A percentile compares a stretch with the other conserved stretches of the same genome.
These are phyloP conservation scores for Citrus mangshanensis DNA, from an alignment of 345 rosid genomes.

Conservation along the genomic window DNA sequence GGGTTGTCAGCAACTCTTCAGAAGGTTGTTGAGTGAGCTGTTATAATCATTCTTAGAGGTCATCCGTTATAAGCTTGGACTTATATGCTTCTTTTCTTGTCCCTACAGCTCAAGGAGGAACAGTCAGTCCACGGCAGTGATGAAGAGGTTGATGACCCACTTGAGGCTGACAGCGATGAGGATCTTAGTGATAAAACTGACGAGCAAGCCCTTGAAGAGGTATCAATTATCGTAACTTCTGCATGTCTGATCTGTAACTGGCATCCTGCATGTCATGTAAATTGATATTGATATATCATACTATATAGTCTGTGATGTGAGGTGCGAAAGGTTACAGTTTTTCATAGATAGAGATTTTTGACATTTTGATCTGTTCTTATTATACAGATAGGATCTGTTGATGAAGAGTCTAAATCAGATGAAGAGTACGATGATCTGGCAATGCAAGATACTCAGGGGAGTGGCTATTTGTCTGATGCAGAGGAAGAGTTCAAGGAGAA, in stretches of 20 bases:
- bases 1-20: neutral
- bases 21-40: neutral
- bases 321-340: neutral
- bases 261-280: neutral
- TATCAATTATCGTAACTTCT: slow-evolving; percentile 13
- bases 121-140: slow-evolving; percentile 93
- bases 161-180: slow-evolving; percentile 81
- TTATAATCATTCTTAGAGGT: neutral
- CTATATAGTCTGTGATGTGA: neutral
- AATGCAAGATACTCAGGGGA: slow-evolving; percentile 62
- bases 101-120: slow-evolving; percentile 76
- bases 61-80: neutral
- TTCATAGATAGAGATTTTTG: neutral
- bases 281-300: neutral
- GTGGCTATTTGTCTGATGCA: slow-evolving; percentile 61
- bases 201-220: slow-evolving; percentile 72
- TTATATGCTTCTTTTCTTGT: slow-evolving; percentile 3
- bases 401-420: slow-evolving; percentile 91
- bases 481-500: slow-evolving; percentile 47
- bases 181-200: slow-evolving; percentile 65
- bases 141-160: slow-evolving; percentile 90
- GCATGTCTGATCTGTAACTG: neutral
- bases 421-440: slow-evolving; percentile 98
- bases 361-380: neutral
- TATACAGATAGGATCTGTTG: slow-evolving; percentile 90